These are phyloP conservation scores for Kurtzmaniella natalensis DNA, from an alignment of 1,139 yeast species.

Conservation along the genomic window DNA sequence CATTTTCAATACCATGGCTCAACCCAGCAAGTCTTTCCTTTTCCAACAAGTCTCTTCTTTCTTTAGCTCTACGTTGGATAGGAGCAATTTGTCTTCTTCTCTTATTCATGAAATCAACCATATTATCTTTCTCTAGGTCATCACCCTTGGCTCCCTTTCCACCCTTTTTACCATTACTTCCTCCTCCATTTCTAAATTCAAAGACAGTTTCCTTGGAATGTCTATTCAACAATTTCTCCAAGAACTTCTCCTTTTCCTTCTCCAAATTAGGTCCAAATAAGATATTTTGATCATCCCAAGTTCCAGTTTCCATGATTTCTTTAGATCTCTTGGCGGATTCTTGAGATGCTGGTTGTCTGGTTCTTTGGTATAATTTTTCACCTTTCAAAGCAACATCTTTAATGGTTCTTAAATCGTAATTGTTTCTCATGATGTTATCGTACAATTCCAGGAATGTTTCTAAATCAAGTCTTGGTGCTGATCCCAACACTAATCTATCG, in stretches of 20 bases:
- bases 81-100: conserved; percentile 88
- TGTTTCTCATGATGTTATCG: conserved; percentile 54
- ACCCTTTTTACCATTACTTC: conserved; percentile 2
- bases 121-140: conserved; percentile 53
- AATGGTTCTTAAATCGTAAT: conserved; percentile 66
- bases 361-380: conserved; percentile 79
- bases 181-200: conserved; percentile 75
- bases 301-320: conserved; percentile 65
- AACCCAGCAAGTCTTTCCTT: conserved; percentile 76
- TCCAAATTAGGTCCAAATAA: conserved; percentile 72
- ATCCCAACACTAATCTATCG: conserved; percentile 76
- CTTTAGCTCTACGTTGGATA: conserved; percentile 72
- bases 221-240: conserved; percentile 67
- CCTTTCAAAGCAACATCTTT: conserved; percentile 79
- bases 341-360: conserved; percentile 80
- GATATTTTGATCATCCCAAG: conserved; percentile 86
- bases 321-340: conserved; percentile 84
- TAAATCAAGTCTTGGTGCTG: conserved; percentile 67
- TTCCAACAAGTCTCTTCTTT: conserved; percentile 63
- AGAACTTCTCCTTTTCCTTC: conserved; percentile 66
- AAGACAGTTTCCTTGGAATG: conserved; percentile 84
- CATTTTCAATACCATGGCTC: conserved; percentile 69
- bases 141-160: conserved; percentile 24
- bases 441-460: conserved; percentile 74
- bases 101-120: conserved; percentile 79